Evolutionary conservation across 2,329 filamentous ascomycete genomes (phyloP), one percentile per base, ranked within the genome.

Genomic region (Achaetomium macrosporum): DNA sequence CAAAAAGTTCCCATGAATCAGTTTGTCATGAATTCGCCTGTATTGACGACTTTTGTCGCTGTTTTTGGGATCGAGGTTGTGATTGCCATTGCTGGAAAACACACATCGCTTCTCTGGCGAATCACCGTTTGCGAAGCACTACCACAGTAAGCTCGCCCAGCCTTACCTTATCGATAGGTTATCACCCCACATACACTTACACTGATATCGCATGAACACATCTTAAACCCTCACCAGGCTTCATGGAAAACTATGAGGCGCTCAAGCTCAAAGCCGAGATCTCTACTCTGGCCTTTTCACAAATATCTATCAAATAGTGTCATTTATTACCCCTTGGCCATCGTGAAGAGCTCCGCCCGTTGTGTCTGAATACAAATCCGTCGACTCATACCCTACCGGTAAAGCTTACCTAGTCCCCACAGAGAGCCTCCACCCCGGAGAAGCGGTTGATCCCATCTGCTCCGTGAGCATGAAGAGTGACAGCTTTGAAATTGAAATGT

Each of bases 121-220:
- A 52, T 52, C 44, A 37, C 16, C 12, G 40, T 11, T 17, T 25
- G 40, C 41, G n/a, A 7, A 25, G 42, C 42, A 20, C 42, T 42
- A 36, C n/a, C n/a, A n/a, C 40, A 12, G 20, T 12, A 35, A 12
- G 13, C 37, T 12, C 25, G 29, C 13, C 30, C 6, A 35, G 15
- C n/a, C 29, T 47, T 36, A 40, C 31, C 49, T 51, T 51, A 55
- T 55, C 53, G 48, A 49, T 55, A 55, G 42, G 16, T 11, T 5
- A 15, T 10, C 36, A 33, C 42, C 48, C 41, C 41, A 12, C 41
- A 35, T 5, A 35, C n/a, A n/a, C n/a, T n/a, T n/a, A 35, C 33
- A 4, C 33, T 5, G 13, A 12, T 11, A 35, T 15, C 33, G 25
- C 25, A 25, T n/a, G n/a, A n/a, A n/a, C n/a, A n/a, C n/a, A n/a